Conservation (phyloP, 179 eudicot genomes). For the Silene coronaria region DNA sequence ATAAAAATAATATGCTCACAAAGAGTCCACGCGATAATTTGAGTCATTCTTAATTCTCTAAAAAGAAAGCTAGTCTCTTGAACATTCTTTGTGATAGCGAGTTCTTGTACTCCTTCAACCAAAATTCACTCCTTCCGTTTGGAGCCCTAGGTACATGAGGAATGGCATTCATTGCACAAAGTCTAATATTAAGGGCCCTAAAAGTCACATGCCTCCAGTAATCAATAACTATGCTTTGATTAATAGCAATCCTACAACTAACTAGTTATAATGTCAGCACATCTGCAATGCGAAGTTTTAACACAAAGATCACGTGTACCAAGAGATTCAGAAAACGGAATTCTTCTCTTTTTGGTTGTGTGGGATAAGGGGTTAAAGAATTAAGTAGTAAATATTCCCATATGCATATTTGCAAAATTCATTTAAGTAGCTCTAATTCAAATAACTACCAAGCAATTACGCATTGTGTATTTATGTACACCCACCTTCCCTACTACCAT, state of each 20-base stretch:
- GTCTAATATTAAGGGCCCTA: neutral
- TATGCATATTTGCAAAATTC: neutral
- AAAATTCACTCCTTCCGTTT: neutral
- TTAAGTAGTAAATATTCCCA: no score
- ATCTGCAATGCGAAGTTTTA: neutral
- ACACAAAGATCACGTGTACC: no score
- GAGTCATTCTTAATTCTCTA: neutral
- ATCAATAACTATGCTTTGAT: neutral
- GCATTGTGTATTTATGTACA: no score
- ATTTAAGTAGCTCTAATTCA: no score
- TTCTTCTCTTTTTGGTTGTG: neutral
- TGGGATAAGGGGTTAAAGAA: neutral
- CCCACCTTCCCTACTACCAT: neutral
- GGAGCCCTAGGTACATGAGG: neutral
- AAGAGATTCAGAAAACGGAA: neutral
- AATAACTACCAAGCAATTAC: no score
- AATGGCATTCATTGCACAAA: neutral
- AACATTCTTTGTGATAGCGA: neutral
- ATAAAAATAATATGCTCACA: neutral
- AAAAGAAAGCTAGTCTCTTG: neutral
- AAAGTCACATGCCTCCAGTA: neutral
- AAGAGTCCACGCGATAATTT: neutral
- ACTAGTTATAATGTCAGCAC: neutral
- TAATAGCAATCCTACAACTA: neutral
- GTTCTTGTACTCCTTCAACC: neutral